Conservation (phyloP, 768 basidiomycete genomes). For the Boletus speciosus region DNA sequence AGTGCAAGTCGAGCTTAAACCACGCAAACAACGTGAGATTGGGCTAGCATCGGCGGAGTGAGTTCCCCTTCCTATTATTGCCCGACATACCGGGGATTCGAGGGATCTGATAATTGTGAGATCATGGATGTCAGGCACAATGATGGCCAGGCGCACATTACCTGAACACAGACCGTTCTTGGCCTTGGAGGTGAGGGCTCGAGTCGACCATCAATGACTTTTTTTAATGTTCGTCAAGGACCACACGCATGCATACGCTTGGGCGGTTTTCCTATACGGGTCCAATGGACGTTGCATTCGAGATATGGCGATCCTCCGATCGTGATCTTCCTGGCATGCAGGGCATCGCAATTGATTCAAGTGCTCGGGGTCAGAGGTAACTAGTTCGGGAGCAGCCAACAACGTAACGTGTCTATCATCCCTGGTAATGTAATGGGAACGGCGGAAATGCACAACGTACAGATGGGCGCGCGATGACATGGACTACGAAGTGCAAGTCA, state of each 20-base stretch:
- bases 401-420: background rate
- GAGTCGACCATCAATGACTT: background rate
- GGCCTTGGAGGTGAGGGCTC: constrained; percentile 4
- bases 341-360: background rate
- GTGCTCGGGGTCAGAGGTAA: background rate
- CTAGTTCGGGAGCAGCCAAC: background rate
- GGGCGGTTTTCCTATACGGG: constrained; percentile 2
- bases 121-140: constrained; percentile 15
- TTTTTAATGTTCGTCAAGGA: background rate
- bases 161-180: background rate
- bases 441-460: background rate
- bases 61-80: background rate
- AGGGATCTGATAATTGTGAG: constrained; percentile 7
- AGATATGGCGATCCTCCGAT: constrained; percentile 13
- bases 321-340: constrained; percentile 12
- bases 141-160: constrained; percentile 7
- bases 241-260: background rate
- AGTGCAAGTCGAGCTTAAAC: constrained; percentile 7
- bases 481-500: background rate
- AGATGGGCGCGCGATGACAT: background rate
- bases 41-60: constrained; percentile 1
- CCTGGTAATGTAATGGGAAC: background rate
- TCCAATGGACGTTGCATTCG: constrained; percentile 3
- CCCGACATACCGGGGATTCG: constrained; percentile 4
- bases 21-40: background rate